Evolutionary conservation across 257 asterid genomes (phyloP).

Genomic region (Nicotiana knightiana): DNA sequence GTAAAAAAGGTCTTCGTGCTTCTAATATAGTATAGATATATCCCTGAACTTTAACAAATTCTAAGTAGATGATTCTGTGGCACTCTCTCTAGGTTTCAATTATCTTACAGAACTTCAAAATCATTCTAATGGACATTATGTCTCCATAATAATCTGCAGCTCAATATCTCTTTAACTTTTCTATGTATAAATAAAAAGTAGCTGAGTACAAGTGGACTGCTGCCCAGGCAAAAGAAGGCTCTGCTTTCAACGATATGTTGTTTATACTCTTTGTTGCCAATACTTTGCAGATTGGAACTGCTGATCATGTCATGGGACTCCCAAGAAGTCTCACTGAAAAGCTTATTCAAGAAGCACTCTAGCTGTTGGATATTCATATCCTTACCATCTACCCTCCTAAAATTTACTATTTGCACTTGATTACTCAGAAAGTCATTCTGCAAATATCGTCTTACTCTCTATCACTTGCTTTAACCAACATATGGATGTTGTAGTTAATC

Average conservation of each 20-base stretch:
- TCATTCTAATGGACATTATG: background rate
- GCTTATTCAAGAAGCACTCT: slow-evolving; percentile 57
- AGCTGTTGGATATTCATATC: background rate
- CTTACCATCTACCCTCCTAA: background rate
- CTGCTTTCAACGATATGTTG: background rate
- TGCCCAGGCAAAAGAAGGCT: background rate
- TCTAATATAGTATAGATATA: too few relatives aligned
- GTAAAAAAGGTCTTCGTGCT: too few relatives aligned
- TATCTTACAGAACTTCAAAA: too few relatives aligned
- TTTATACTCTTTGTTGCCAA: background rate
- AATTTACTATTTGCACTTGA: background rate
- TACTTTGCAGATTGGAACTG: slow-evolving; percentile 60
- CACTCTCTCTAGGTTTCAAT: background rate
- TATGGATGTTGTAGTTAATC: background rate
- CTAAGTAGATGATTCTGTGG: background rate
- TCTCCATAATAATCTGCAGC: background rate
- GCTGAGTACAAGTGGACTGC: too few relatives aligned
- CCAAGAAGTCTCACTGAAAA: slow-evolving; percentile 62
- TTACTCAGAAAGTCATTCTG: background rate
- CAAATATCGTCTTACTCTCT: background rate
- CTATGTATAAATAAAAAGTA: too few relatives aligned
- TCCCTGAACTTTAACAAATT: background rate
- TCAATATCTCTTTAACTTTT: background rate
- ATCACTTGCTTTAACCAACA: background rate
- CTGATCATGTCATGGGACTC: slow-evolving; percentile 84